These are phyloP conservation scores for Rhizophagus prolifer DNA, from an alignment of 192 early-diverging fungal species.

Conservation along the genomic window DNA sequence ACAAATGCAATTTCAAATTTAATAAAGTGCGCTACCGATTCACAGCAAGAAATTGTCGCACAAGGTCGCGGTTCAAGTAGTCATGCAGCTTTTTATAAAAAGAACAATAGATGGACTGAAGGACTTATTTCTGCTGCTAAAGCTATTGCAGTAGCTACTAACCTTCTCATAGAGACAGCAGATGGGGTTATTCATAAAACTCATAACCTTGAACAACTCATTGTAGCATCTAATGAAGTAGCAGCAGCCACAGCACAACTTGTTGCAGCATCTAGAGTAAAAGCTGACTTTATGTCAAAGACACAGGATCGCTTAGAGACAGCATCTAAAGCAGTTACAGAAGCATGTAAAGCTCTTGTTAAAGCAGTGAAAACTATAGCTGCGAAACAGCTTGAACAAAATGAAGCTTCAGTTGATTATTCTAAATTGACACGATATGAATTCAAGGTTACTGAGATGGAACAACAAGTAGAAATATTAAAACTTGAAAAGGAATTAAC, in stretches of 20 bases:
- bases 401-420: constrained; percentile 60
- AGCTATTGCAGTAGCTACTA: constrained; percentile 91
- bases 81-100: constrained; percentile 94
- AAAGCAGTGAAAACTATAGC: constrained; percentile 87
- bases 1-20: constrained; percentile 93
- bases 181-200: constrained; percentile 94
- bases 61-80: constrained; percentile 82
- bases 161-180: constrained; percentile 87
- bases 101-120: constrained; percentile 99
- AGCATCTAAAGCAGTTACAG: constrained; percentile 90
- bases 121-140: constrained; percentile 96
- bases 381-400: constrained; percentile 67
- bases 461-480: constrained; percentile 95
- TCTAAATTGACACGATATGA: constrained; percentile 84
- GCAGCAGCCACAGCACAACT: constrained; percentile 95
- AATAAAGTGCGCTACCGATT: constrained; percentile 90
- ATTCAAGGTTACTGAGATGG: constrained; percentile 96
- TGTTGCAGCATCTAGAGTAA: constrained; percentile 94
- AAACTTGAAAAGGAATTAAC: constrained; percentile 92
- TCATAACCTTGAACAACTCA: constrained; percentile 88
- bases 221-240: constrained; percentile 97
- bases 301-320: constrained; percentile 92
- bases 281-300: constrained; percentile 87
- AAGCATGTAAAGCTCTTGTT: constrained; percentile 87
- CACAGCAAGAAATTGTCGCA: constrained; percentile 96